Percentiles rank a stretch among this genome's conserved stretches.
phyloP scores from a whole-genome alignment of 352 stramenopile genomes.

The Globisporangium cederbergense region DNA sequence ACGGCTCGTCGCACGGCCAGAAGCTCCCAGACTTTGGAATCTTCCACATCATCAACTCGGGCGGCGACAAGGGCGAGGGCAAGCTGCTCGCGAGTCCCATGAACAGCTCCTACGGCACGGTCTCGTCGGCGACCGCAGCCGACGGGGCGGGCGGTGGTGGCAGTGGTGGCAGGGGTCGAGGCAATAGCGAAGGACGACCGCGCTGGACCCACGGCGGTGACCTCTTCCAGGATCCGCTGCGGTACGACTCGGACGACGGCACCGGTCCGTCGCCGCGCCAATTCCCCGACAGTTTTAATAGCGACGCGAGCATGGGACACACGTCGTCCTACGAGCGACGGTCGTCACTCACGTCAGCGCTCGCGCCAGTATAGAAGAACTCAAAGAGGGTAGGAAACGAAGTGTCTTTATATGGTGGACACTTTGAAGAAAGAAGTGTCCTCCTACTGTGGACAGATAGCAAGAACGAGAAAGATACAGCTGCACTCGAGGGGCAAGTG shows the following conservation, averaged over 20 bases:
- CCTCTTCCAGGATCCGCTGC: slow-evolving; percentile 77
- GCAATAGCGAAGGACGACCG: slow-evolving; percentile 25
- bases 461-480: no score
- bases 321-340: slow-evolving; percentile 25
- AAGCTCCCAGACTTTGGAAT: slow-evolving; percentile 84
- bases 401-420: slow-evolving; percentile 10
- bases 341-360: slow-evolving; percentile 15
- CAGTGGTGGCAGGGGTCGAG: neutral
- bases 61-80: slow-evolving; percentile 22
- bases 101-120: slow-evolving; percentile 52
- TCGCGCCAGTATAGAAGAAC: slow-evolving; percentile 18
- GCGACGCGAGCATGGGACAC: slow-evolving; percentile 45
- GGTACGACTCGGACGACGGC: slow-evolving; percentile 84
- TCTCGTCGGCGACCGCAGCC: slow-evolving; percentile 31
- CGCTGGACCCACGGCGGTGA: slow-evolving; percentile 80
- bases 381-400: slow-evolving; percentile 2
- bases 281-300: slow-evolving; percentile 66
- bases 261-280: slow-evolving; percentile 49
- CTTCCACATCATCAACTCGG: slow-evolving; percentile 85
- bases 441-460: neutral
- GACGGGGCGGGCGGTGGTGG: slow-evolving; percentile 13
- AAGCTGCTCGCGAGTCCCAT: slow-evolving; percentile 67
- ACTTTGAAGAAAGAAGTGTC: slow-evolving; percentile 8
- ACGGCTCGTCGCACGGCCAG: slow-evolving; percentile 41
- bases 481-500: slow-evolving; percentile 10